Evolutionary conservation across 2,329 filamentous ascomycete species (phyloP), one percentile per base, ranked within the genome.

Genomic region (Diaporthe citrichinensis): DNA sequence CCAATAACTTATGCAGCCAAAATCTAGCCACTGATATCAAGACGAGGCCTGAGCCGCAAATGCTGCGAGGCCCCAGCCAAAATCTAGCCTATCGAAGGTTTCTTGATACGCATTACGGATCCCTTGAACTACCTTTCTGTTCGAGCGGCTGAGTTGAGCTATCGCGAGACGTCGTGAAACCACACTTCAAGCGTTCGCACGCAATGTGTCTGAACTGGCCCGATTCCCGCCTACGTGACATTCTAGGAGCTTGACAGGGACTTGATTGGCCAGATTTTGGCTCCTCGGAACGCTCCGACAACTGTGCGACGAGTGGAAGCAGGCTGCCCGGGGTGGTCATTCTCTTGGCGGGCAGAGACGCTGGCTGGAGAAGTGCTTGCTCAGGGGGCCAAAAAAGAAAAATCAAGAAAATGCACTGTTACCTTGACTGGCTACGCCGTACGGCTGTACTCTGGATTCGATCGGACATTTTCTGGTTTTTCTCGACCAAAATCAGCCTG

Each of bases 11-110:
- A 46, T 31, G 39, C 8, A 65, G 28, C 61, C 41, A 49, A 65
- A 65, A 49, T 65, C 61, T 65, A 31, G 61, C 61, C 61, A 46
- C 15, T 65, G 2, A 65, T 31, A 49, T 65, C 41, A 34, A 49
- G 9, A 7, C 7, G 25, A 34, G 10, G 17, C 28, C 8, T 20
- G 2, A 9, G 23, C 17, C 20, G 8, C 36, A 28, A 12, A 1
- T 28, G 14, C 6, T 44, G 9, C 39, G 12, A 28, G 9, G 61
- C 9, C 3, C 15, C 3, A 15, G 25, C 41, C 41, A 65, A 67
- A 67, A 67, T 67, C 41, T 67, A 5, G 44, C 61, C 61, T 25
- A 51, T 67, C 17, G 7, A n/a, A 36, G 3, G 34, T 36, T 15
- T 41, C 28, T 23, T 17, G 5, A 9, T 3, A 23, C 61, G 4